A percentile compares a stretch with the other conserved stretches of the same genome.
Conservation (phyloP, 1,139 yeast species). For the Geotrichum klebahnii region DNA sequence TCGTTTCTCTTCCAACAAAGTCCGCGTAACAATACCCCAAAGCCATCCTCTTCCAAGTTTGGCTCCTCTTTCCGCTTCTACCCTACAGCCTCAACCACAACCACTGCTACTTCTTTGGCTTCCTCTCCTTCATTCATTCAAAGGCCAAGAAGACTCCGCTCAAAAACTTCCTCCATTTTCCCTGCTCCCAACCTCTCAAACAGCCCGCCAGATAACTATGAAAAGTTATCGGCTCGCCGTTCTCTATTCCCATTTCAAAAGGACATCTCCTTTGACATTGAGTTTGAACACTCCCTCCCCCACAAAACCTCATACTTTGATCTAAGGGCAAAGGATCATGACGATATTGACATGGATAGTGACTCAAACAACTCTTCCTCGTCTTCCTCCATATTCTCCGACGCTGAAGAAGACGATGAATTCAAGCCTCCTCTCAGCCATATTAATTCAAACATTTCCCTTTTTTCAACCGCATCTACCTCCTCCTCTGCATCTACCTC, state of each 20-base stretch:
- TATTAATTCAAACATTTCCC: slow-evolving; percentile 7
- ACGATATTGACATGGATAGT: slow-evolving; percentile 16
- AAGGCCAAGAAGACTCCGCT: slow-evolving; percentile 1
- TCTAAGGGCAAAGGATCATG: slow-evolving; percentile 6
- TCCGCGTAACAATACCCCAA: too few species aligned
- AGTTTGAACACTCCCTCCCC: slow-evolving; percentile 5
- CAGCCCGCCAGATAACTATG: too few species aligned
- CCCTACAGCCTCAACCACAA: too few species aligned
- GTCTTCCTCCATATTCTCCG: slow-evolving; percentile 5
- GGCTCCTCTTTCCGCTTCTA: too few species aligned
- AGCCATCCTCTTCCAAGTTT: too few species aligned
- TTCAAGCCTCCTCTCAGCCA: slow-evolving; percentile 11
- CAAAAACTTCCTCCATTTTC: background rate
- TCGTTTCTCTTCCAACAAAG: slow-evolving; percentile 5
- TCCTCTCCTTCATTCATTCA: slow-evolving; percentile 2
- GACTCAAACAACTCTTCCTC: slow-evolving; percentile 16
- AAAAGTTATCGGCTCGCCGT: too few species aligned
- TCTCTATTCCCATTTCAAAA: slow-evolving; percentile 2
- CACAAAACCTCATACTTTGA: slow-evolving; percentile 9
- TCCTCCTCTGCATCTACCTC: slow-evolving; percentile 12
- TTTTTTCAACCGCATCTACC: slow-evolving; percentile 5
- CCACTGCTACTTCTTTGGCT: slow-evolving; percentile 7
- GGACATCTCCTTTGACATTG: slow-evolving; percentile 6
- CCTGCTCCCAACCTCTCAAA: background rate
- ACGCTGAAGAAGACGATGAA: slow-evolving; percentile 10